These are phyloP conservation scores for Bathelium albidoporum DNA, from an alignment of 495 filamentous ascomycete genomes.

Conservation along the genomic window DNA sequence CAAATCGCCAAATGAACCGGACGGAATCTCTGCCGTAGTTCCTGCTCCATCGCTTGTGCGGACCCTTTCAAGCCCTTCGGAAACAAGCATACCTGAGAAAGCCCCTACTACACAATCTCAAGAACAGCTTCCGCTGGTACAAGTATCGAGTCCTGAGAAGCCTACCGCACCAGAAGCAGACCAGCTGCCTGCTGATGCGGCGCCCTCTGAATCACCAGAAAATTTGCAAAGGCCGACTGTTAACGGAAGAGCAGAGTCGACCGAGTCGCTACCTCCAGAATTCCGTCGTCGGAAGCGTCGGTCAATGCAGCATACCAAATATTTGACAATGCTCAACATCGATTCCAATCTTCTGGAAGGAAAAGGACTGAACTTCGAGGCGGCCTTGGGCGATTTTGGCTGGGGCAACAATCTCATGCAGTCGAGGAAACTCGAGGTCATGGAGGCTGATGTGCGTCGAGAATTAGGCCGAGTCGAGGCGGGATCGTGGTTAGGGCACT, in stretches of 20 bases:
- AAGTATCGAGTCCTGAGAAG: conserved; percentile 27
- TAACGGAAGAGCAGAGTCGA: not conserved
- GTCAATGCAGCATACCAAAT: conserved; percentile 65
- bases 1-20: conserved; percentile 46
- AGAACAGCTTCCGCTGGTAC: conserved; percentile 24
- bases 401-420: conserved; percentile 71
- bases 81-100: not conserved
- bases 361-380: conserved; percentile 61
- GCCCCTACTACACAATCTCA: not conserved
- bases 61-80: not conserved
- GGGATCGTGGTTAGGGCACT: conserved; percentile 78
- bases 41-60: conserved; percentile 30
- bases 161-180: conserved; percentile 19
- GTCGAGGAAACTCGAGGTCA: conserved; percentile 63
- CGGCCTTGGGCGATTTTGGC: conserved; percentile 74
- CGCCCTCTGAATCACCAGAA: conserved; percentile 31
- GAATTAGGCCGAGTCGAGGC: conserved; percentile 86
- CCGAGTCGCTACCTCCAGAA: not conserved
- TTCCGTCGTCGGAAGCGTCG: conserved; percentile 48
- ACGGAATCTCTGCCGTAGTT: conserved; percentile 81
- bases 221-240: not conserved
- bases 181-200: conserved; percentile 14
- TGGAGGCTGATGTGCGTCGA: conserved; percentile 72
- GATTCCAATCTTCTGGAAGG: conserved; percentile 59
- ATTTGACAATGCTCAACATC: conserved; percentile 65